Percentiles rank a stretch among this genome's conserved stretches.
phyloP scores from a whole-genome alignment of 495 filamentous ascomycete genomes.

The Lasiosphaeris hirsuta region DNA sequence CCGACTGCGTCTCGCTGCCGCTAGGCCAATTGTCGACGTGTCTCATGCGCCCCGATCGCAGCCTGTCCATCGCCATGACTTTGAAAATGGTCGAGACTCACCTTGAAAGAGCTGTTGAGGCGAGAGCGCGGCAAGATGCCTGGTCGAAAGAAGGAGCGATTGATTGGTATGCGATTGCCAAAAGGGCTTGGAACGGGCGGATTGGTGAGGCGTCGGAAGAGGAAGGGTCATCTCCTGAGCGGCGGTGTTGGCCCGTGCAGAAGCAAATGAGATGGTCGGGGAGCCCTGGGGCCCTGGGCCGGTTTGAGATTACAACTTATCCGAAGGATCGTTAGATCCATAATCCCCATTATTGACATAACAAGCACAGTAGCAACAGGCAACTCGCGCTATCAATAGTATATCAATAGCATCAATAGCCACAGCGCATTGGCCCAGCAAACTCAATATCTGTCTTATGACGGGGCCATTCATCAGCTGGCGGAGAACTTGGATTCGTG shows the following conservation, averaged over 20 bases:
- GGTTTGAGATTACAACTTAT: constrained; percentile 19
- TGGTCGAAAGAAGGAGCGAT: constrained; percentile 14
- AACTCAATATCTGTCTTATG: too few relatives aligned
- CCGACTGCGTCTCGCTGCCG: neutral
- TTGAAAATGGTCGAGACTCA: constrained; percentile 9
- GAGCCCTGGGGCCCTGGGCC: constrained; percentile 11
- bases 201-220: constrained; percentile 22
- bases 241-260: constrained; percentile 25
- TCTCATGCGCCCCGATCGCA: neutral
- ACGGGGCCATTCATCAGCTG: too few relatives aligned
- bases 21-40: constrained; percentile 14
- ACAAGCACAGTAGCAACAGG: neutral
- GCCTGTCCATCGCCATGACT: neutral
- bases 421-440: too few relatives aligned
- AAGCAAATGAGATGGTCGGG: constrained; percentile 35
- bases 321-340: constrained; percentile 20
- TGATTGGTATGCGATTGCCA: constrained; percentile 24
- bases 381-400: too few relatives aligned
- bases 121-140: neutral
- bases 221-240: constrained; percentile 14
- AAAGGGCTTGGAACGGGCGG: constrained; percentile 21
- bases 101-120: constrained; percentile 3
- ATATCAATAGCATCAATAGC: too few relatives aligned
- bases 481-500: too few relatives aligned
- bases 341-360: constrained; percentile 13